A percentile compares a stretch with the other conserved stretches of the same genome.
Evolutionary conservation across 495 filamentous ascomycete species (phyloP).

Genomic region (Penicillium verhagenii): DNA sequence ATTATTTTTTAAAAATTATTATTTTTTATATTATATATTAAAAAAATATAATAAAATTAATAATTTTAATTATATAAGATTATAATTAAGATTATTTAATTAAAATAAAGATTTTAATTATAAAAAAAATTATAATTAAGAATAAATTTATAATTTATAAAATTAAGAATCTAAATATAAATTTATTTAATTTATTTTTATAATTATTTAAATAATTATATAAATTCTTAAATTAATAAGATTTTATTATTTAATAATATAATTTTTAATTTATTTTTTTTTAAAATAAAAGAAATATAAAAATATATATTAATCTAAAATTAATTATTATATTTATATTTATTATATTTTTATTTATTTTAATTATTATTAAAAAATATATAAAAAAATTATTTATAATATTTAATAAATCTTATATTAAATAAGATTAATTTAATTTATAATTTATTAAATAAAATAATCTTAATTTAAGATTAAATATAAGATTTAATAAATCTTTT

Average conservation of each 20-base stretch:
- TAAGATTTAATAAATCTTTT: too few species aligned
- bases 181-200: too few species aligned
- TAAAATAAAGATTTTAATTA: too few species aligned
- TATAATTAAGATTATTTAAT: neutral
- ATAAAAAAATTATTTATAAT: too few species aligned
- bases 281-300: neutral
- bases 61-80: neutral
- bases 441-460: too few species aligned
- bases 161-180: too few species aligned
- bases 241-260: neutral
- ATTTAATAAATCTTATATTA: too few species aligned
- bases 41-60: neutral
- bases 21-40: too few species aligned
- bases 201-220: neutral
- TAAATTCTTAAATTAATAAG: neutral
- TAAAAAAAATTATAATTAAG: neutral
- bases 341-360: conserved; percentile 10
- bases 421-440: too few species aligned
- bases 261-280: neutral
- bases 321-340: conserved; percentile 1
- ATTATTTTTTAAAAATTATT: too few species aligned
- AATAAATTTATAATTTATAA: neutral
- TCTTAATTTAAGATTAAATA: too few species aligned
- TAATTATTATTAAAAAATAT: too few species aligned
- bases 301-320: neutral